phyloP scores from a whole-genome alignment of 2,329 filamentous ascomycete genomes.

The Sclerotinia sclerotiorum region DNA sequence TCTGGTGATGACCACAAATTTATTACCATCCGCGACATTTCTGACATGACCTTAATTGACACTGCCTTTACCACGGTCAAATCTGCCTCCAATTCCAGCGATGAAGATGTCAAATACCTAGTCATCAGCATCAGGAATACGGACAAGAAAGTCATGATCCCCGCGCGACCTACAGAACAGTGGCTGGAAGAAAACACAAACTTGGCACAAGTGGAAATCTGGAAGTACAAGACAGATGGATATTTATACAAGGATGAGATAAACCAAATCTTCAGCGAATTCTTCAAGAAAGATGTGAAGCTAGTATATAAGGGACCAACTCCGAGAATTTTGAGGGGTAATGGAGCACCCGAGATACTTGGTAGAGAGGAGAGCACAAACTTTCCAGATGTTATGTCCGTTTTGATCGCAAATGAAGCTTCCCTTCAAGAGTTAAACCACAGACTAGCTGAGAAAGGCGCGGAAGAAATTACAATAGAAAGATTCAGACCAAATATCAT shows the following conservation, averaged over 20 bases:
- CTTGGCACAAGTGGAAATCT: constrained; percentile 53
- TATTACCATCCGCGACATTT: constrained; percentile 60
- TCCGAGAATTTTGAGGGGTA: constrained; percentile 54
- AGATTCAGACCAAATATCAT: constrained; percentile 65
- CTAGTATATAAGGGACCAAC: constrained; percentile 63
- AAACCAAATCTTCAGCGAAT: constrained; percentile 54
- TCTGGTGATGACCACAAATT: constrained; percentile 51
- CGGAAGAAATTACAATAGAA: constrained; percentile 56
- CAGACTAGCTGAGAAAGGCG: constrained; percentile 46
- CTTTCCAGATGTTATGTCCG: constrained; percentile 60
- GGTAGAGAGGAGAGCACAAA: constrained; percentile 55
- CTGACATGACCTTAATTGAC: constrained; percentile 60
- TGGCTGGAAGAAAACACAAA: constrained; percentile 57
- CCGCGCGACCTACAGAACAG: constrained; percentile 52
- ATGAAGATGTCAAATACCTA: constrained; percentile 47
- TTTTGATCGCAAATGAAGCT: constrained; percentile 55
- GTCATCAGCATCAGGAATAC: constrained; percentile 47
- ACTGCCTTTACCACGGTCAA: constrained; percentile 16
- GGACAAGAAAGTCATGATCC: constrained; percentile 49
- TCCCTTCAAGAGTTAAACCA: constrained; percentile 59
- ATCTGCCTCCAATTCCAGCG: not conserved
- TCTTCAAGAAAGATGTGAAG: constrained; percentile 55
- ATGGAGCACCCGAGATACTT: constrained; percentile 53
- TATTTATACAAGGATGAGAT: constrained; percentile 53
- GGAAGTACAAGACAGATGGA: constrained; percentile 58